Evolutionary conservation across 2,329 filamentous ascomycete genomes (phyloP), one percentile per base, ranked within the genome.

Genomic region (Coleophoma crateriformis): DNA sequence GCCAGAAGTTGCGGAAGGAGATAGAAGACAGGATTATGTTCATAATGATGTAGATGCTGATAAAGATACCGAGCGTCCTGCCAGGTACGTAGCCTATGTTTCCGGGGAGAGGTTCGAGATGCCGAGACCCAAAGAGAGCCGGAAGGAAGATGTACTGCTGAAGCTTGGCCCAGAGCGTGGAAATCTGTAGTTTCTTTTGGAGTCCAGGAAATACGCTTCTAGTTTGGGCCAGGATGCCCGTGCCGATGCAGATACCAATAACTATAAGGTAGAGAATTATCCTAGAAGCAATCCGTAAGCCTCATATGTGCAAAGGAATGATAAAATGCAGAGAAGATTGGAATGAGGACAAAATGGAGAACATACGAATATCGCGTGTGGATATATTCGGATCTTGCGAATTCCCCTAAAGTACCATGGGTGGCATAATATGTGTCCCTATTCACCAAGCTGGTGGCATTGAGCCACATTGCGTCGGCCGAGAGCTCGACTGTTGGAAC

Each of bases 1-100:
- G 38, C 17, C 17, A n/a, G 38, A 41, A n/a, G 19, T 14, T n/a
- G 38, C 38, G 38, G 17, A n/a, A 41, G 17, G 13, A 14, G 4
- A 41, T 4, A 19, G 22, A 51, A 35, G 27, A 19, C 3, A 77
- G 19, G 47, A 73, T 77, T 54, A 79, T 78, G 1, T 76, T 63
- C 0, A 68, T 63, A 0, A 70, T 65, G 47, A 71, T 77, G 12
- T 77, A 61, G 43, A 70, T 59, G 11, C 63, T 40, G 33, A 78
- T 71, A 57, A 72, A 77, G 12, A 76, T 46, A 7, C 62, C 27
- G 48, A 50, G 51, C 10, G 45, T 47, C 4, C 48, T n/a, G 12
- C 45, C 48, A 0, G 73, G 74, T 3, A 63, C 62, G 48, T 71
- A 70, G 2, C 67, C 63, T 8, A 67, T 58, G 3, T 62, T 58